Conservation (phyloP, 306 rosid genomes). For the Lagenaria siceraria region DNA sequence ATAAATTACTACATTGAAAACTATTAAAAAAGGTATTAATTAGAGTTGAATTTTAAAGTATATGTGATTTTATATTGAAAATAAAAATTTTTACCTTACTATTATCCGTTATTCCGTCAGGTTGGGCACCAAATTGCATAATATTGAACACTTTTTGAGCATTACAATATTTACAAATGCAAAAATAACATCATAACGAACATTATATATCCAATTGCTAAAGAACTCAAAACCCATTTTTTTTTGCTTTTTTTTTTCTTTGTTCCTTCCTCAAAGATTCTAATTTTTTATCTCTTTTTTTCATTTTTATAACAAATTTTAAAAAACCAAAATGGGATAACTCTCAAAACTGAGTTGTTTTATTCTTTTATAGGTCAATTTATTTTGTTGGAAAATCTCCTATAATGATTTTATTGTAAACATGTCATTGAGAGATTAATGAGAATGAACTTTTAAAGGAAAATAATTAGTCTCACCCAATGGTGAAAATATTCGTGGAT, state of each 20-base stretch:
- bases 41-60: background rate
- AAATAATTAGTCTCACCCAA: too few relatives aligned
- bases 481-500: too few relatives aligned
- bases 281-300: too few relatives aligned
- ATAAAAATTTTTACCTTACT: constrained; percentile 10
- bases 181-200: background rate
- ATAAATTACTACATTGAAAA: too few relatives aligned
- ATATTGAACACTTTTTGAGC: constrained; percentile 11
- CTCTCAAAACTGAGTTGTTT: too few relatives aligned
- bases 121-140: background rate
- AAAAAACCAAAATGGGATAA: background rate
- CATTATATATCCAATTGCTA: too few relatives aligned
- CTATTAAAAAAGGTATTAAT: too few relatives aligned
- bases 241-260: background rate
- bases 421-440: background rate
- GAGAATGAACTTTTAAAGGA: background rate
- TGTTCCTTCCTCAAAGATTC: background rate
- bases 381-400: too few relatives aligned
- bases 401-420: too few relatives aligned
- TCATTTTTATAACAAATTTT: too few relatives aligned
- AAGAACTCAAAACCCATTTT: background rate
- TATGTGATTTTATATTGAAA: background rate
- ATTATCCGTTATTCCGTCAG: constrained; percentile 16
- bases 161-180: background rate
- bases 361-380: too few relatives aligned